Evolutionary conservation across 2,329 filamentous ascomycete genomes (phyloP), one percentile per base, ranked within the genome.

Genomic region (Thelonectria rubi): DNA sequence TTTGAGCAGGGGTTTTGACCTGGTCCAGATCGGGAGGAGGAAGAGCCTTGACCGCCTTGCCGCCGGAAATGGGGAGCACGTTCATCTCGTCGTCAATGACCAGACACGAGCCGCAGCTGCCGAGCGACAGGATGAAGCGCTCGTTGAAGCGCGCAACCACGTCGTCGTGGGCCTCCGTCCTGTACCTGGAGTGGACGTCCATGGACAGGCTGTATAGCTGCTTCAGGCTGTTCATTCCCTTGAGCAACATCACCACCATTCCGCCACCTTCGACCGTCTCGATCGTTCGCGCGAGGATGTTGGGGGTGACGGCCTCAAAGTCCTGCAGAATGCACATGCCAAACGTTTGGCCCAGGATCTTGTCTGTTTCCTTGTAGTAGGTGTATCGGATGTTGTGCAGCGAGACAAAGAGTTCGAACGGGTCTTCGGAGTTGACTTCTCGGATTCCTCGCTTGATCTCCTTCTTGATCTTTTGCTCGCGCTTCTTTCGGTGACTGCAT

Each of bases 361-460:
- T 98, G 74, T 99, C 95, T 26, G 95, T 98, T 81, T 99, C 95
- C 80, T 99, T 99, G 84, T 99, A 99, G 84, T 97, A 99, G 60
- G 95, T 93, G 86, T 99, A 99, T 78, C 95, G 91, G 76, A 99
- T 97, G 78, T 97, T 93, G 81, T 98, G 92, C 59, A 97, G 88
- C 60, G 93, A 95, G 71, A 98, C 91, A 80, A 98, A 99, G 56
- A 98, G 87, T 80, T 99, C 95, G 81, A 99, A 99, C 0, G 95
- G 91, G 75, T 99, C 95, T 75, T 97, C 93, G 56, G 88, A 86
- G 77, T 99, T 97, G 65, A 91, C 88, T 78, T 99, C 95, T 74
- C 96, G 88, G 68, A 94, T 93, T 46, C 95, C 95, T 72, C 93
- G 88, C 82, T 97, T 97, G 78, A 99, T 93, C 74, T 99, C 95